Evolutionary conservation across 805 yeast species (phyloP).

Genomic region (Ogataea naganishii): DNA sequence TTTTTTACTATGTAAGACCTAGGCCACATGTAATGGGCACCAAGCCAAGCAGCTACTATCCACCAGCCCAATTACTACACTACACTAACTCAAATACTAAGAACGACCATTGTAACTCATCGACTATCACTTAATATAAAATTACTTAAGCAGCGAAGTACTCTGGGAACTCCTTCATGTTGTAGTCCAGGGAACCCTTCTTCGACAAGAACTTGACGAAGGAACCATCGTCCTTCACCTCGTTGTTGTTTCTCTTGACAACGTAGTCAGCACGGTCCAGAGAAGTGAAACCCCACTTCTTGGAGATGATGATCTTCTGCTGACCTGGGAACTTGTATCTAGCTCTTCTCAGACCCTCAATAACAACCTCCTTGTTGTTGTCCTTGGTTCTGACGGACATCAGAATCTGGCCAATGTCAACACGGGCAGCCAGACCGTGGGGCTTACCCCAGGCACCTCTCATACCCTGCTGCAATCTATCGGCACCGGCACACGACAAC

Average conservation of each 20-base stretch:
- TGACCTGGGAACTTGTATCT: conserved; percentile 99
- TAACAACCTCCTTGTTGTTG: conserved; percentile 91
- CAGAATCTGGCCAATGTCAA: conserved; percentile 95
- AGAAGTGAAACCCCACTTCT: conserved; percentile 99
- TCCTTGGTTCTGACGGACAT: conserved; percentile 98
- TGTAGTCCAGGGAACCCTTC: conserved; percentile 90
- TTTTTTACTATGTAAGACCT: too few species aligned
- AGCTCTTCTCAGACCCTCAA: conserved; percentile 99
- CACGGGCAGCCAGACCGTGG: conserved; percentile 99
- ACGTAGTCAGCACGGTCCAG: conserved; percentile 96
- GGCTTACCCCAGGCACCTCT: conserved; percentile 99
- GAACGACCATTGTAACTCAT: too few species aligned
- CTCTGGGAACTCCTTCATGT: conserved; percentile 92
- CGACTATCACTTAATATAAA: too few species aligned
- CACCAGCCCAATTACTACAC: too few species aligned
- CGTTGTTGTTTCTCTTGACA: conserved; percentile 91
- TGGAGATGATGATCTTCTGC: conserved; percentile 97
- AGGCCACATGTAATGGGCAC: too few species aligned
- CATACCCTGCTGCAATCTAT: conserved; percentile 99
- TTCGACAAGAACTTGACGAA: conserved; percentile 96
- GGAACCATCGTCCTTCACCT: conserved; percentile 99
- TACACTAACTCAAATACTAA: too few species aligned
- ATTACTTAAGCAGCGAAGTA: conserved; percentile 43
- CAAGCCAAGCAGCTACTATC: too few species aligned
- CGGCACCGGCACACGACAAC: conserved; percentile 99